A percentile compares a stretch with the other conserved stretches of the same genome.
Conservation (phyloP, 805 yeast genomes). For the Myxozyma kluyveri region DNA sequence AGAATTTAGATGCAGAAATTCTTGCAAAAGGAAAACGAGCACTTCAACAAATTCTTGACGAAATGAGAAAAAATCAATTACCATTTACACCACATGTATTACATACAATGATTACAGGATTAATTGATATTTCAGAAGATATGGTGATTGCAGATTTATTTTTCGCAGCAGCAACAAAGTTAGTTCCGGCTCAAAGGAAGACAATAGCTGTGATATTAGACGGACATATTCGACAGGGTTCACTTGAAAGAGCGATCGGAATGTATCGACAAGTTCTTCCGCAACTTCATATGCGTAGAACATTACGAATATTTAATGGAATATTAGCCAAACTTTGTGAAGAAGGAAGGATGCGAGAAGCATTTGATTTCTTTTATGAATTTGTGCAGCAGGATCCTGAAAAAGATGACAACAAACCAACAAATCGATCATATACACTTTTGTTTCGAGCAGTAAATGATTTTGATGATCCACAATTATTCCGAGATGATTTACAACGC, state of each 20-base stretch:
- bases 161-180: neutral
- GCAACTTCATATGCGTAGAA: slow-evolving; percentile 4
- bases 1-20: too few species aligned
- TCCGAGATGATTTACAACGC: too few species aligned
- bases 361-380: slow-evolving; percentile 12
- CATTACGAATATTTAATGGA: slow-evolving; percentile 1
- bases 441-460: slow-evolving; percentile 4
- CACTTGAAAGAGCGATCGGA: slow-evolving; percentile 10
- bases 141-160: slow-evolving; percentile 17
- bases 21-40: slow-evolving; percentile 4
- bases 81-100: slow-evolving; percentile 13
- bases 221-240: slow-evolving; percentile 17
- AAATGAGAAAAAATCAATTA: slow-evolving; percentile 13
- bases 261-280: slow-evolving; percentile 11
- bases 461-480: too few species aligned
- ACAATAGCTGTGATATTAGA: slow-evolving; percentile 15
- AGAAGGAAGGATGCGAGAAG: slow-evolving; percentile 9
- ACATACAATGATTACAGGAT: slow-evolving; percentile 18
- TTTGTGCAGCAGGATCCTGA: slow-evolving; percentile 3
- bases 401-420: slow-evolving; percentile 1
- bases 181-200: slow-evolving; percentile 4
- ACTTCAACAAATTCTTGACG: slow-evolving; percentile 6
- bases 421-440: slow-evolving; percentile 1
- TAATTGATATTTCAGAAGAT: slow-evolving; percentile 19
- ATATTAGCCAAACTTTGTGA: slow-evolving; percentile 3